These are phyloP conservation scores for Tulasnella sp. DNA, from an alignment of 768 basidiomycete species.

Conservation along the genomic window DNA sequence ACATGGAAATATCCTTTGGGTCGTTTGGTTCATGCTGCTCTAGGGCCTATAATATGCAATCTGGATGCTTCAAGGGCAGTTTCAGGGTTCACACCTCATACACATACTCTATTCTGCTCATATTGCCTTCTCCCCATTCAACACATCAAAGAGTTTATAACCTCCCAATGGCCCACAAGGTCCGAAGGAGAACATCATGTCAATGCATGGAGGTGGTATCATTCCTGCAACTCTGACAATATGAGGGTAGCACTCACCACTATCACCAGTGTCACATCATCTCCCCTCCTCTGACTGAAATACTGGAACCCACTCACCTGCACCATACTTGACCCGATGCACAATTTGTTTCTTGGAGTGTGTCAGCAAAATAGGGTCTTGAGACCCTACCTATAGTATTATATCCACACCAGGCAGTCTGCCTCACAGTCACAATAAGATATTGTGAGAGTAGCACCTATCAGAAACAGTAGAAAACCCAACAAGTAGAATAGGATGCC, in stretches of 20 bases:
- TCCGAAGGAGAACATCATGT: background rate
- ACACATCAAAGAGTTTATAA: background rate
- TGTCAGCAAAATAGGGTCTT: too few relatives aligned
- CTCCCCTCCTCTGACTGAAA: too few relatives aligned
- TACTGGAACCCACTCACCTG: background rate
- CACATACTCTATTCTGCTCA: background rate
- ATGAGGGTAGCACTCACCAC: background rate
- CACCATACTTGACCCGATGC: background rate
- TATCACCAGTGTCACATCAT: background rate
- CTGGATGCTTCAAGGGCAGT: constrained; percentile 19
- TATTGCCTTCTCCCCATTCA: background rate
- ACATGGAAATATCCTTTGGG: constrained; percentile 22
- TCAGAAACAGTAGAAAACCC: too few relatives aligned
- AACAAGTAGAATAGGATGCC: too few relatives aligned
- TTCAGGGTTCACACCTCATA: background rate
- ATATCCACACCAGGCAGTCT: too few relatives aligned
- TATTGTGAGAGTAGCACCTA: too few relatives aligned
- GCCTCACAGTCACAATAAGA: too few relatives aligned
- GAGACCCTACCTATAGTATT: too few relatives aligned
- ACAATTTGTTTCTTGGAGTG: constrained; percentile 1
- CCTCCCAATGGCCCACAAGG: background rate
- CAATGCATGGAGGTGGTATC: background rate
- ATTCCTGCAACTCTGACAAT: background rate
- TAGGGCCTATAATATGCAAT: constrained; percentile 28
- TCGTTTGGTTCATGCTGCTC: constrained; percentile 18